Evolutionary conservation across 1,139 yeast genomes (phyloP).

Genomic region (Saccharomyces hybrid): DNA sequence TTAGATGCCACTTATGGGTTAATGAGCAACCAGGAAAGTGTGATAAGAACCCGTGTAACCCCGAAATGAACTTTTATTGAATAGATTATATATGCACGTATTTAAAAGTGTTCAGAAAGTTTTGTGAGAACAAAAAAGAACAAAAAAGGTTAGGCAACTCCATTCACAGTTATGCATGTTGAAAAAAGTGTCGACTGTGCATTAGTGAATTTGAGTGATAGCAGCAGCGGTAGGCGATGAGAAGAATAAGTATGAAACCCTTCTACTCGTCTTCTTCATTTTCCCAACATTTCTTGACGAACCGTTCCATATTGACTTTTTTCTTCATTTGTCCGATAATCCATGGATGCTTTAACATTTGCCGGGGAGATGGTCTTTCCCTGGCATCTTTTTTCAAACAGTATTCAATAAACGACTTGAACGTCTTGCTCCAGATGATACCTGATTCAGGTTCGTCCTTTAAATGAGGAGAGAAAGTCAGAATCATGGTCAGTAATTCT

Average conservation of each 20-base stretch:
- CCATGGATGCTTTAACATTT: slow-evolving; percentile 92
- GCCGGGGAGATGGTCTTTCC: slow-evolving; percentile 84
- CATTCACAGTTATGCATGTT: too few relatives aligned
- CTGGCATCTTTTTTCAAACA: slow-evolving; percentile 74
- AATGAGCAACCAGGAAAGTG: too few relatives aligned
- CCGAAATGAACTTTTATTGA: too few relatives aligned
- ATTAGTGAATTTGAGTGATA: too few relatives aligned
- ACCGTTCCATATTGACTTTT: slow-evolving; percentile 77
- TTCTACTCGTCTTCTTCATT: slow-evolving; percentile 5
- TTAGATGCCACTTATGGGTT: too few relatives aligned
- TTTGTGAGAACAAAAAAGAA: too few relatives aligned
- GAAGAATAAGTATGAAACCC: not conserved
- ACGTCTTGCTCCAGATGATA: slow-evolving; percentile 76
- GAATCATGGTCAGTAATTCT: slow-evolving; percentile 71
- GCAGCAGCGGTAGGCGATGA: too few relatives aligned
- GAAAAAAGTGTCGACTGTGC: too few relatives aligned
- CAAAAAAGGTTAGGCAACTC: too few relatives aligned
- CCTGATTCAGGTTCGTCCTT: slow-evolving; percentile 69
- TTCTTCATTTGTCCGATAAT: slow-evolving; percentile 61
- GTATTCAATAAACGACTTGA: slow-evolving; percentile 71
- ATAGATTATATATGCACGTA: too few relatives aligned
- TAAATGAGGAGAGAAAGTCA: slow-evolving; percentile 72
- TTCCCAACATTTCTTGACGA: slow-evolving; percentile 75
- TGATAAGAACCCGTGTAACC: too few relatives aligned
- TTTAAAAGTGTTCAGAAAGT: too few relatives aligned